These are phyloP conservation scores for Quercus bicolor DNA, from an alignment of 306 rosid genomes.

Conservation along the genomic window DNA sequence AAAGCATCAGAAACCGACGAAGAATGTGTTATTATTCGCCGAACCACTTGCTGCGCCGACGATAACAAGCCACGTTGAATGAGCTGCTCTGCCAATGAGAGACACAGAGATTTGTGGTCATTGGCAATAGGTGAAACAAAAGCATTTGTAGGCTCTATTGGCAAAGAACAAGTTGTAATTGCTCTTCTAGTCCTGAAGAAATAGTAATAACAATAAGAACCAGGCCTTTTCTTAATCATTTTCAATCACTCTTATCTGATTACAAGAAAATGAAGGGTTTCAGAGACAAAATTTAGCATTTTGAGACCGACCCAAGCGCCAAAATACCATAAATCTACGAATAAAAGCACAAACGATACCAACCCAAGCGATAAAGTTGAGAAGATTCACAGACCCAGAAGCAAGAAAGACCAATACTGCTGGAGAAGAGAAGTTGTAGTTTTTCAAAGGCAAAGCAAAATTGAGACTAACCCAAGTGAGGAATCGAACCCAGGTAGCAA, in stretches of 20 bases:
- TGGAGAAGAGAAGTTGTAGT: neutral
- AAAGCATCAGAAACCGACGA: conserved; percentile 29
- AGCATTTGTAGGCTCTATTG: conserved; percentile 14
- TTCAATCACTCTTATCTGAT: neutral
- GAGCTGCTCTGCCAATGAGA: conserved; percentile 27
- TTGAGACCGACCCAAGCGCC: neutral
- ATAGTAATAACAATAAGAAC: conserved; percentile 1
- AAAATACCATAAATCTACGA: neutral
- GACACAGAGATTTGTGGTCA: conserved; percentile 28
- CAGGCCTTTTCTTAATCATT: conserved; percentile 25
- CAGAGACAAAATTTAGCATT: neutral
- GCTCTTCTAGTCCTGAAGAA: conserved; percentile 22
- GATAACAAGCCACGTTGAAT: conserved; percentile 28
- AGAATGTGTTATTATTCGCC: conserved; percentile 23
- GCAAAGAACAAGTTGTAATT: conserved; percentile 26
- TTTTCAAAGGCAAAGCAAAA: neutral
- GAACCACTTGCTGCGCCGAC: conserved; percentile 33
- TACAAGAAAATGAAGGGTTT: neutral
- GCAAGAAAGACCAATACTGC: neutral
- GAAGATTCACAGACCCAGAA: neutral
- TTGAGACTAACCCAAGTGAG: neutral
- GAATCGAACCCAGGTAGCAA: neutral
- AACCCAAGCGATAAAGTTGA: neutral
- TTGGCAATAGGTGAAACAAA: conserved; percentile 1
- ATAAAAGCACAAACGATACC: neutral